Percentiles rank a stretch among this genome's conserved stretches.
Evolutionary conservation across 129 eudicot species (phyloP).

Genomic region (Escallonia rubra): DNA sequence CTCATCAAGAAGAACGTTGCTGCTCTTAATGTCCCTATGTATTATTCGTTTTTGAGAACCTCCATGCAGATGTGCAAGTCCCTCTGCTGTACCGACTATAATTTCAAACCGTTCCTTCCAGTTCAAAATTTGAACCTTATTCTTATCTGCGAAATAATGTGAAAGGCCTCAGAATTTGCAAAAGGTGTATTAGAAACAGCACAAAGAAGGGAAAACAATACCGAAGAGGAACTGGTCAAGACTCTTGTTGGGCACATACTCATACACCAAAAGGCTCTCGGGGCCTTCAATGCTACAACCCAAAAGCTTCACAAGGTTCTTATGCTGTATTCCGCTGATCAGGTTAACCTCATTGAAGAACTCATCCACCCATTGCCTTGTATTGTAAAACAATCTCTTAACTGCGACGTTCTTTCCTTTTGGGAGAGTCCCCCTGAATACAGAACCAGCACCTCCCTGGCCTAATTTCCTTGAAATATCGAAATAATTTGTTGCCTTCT

Average conservation of each 20-base stretch:
- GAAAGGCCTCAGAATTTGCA: not conserved
- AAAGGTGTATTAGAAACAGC: not conserved
- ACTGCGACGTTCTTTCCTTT: not conserved
- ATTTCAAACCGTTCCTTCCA: slow-evolving; percentile 7
- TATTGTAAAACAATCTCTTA: not conserved
- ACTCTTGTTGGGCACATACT: slow-evolving; percentile 1
- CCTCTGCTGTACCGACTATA: slow-evolving; percentile 7
- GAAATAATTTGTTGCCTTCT: slow-evolving; percentile 13
- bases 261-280: not conserved
- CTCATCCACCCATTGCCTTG: slow-evolving; percentile 2
- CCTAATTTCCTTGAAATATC: slow-evolving; percentile 8
- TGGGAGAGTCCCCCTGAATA: not conserved
- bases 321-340: slow-evolving; percentile 1
- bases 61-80: slow-evolving; percentile 1
- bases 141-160: not conserved
- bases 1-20: slow-evolving; percentile 7
- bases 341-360: slow-evolving; percentile 1
- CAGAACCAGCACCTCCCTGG: slow-evolving; percentile 14
- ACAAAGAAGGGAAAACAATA: not conserved
- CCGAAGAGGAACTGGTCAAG: not conserved
- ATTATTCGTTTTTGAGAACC: slow-evolving; percentile 1
- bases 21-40: slow-evolving; percentile 8
- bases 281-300: slow-evolving; percentile 6
- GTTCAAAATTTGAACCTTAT: not conserved
- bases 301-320: slow-evolving; percentile 1